Evolutionary conservation across 306 rosid genomes (phyloP).

Genomic region (Begonia peltatifolia): DNA sequence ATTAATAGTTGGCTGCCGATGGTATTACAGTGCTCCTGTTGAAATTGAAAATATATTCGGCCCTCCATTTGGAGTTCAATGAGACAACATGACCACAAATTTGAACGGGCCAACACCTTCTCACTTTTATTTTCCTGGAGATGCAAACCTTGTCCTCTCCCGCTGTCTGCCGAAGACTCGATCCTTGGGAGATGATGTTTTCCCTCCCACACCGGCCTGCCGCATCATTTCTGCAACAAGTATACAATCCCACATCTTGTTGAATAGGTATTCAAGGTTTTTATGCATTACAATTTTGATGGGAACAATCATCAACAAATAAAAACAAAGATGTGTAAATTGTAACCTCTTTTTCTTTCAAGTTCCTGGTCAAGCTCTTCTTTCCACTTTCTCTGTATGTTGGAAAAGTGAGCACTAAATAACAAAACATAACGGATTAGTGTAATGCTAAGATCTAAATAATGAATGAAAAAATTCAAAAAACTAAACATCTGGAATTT

Average conservation of each 20-base stretch:
- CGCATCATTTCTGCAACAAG: conserved; percentile 86
- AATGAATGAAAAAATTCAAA: not conserved
- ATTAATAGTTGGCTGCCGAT: too few relatives aligned
- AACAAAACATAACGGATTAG: not conserved
- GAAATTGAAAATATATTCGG: not conserved
- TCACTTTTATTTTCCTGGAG: conserved; percentile 45
- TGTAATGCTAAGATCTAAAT: not conserved
- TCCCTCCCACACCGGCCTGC: conserved; percentile 65
- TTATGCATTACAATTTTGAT: too few relatives aligned
- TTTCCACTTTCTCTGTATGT: conserved; percentile 93
- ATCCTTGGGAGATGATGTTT: conserved; percentile 88
- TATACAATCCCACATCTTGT: not conserved
- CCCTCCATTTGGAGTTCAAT: not conserved
- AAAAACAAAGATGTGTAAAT: conserved; percentile 4
- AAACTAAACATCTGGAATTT: conserved; percentile 1
- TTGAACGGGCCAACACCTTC: not conserved
- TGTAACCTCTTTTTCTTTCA: conserved; percentile 83
- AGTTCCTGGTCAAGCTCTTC: conserved; percentile 99
- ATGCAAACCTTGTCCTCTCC: conserved; percentile 85
- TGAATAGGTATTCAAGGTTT: too few relatives aligned
- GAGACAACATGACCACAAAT: not conserved
- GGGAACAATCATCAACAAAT: not conserved
- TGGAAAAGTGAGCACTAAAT: conserved; percentile 59
- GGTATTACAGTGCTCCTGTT: not conserved
- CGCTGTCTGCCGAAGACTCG: conserved; percentile 54